Evolutionary conservation across 331 rosid genomes (phyloP).

Genomic region (Telfairia occidentalis): DNA sequence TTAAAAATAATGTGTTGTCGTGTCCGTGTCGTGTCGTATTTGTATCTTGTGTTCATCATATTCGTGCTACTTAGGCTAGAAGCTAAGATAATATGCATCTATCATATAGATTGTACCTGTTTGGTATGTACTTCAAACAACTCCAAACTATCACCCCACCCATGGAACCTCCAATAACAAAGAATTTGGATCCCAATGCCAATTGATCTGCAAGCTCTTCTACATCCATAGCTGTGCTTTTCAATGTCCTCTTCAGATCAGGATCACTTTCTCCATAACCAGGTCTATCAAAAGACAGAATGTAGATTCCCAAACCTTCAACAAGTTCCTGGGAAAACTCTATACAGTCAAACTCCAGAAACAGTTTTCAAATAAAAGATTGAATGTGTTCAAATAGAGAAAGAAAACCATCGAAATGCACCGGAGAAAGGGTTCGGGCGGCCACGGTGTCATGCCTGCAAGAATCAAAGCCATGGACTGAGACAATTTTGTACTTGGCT

Average conservation of each 20-base stretch:
- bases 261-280: constrained; percentile 17
- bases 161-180: constrained; percentile 11
- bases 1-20: no score
- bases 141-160: constrained; percentile 4
- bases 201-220: constrained; percentile 13
- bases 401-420: neutral
- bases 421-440: neutral
- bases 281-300: constrained; percentile 12
- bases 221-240: constrained; percentile 2
- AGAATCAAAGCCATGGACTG: constrained; percentile 14
- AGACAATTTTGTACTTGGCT: constrained; percentile 11
- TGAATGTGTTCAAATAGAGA: neutral
- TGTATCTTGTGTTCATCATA: no score
- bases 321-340: neutral
- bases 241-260: neutral
- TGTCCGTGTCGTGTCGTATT: no score
- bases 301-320: constrained; percentile 12
- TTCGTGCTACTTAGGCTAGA: no score
- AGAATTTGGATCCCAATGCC: constrained; percentile 2
- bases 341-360: neutral
- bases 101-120: neutral
- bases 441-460: neutral
- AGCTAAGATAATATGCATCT: neutral
- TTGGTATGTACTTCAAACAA: constrained; percentile 10
- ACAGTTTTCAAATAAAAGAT: neutral